Percentiles rank a stretch among this genome's conserved stretches.
Conservation (phyloP, 1,284 basidiomycete genomes). For the Trametes polyzona region DNA sequence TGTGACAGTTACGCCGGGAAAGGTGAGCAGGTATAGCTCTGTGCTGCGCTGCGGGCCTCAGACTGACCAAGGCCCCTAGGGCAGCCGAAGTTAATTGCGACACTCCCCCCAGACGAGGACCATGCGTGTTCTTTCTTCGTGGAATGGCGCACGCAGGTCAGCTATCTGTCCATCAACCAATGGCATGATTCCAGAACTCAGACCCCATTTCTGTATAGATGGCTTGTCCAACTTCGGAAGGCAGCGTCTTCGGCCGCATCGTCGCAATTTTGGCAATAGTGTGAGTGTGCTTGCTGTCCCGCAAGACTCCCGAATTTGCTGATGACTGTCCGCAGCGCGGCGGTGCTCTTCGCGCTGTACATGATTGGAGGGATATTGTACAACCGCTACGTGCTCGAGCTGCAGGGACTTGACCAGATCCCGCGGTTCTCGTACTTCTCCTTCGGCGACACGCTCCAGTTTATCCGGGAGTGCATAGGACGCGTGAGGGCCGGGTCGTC, state of each 20-base stretch:
- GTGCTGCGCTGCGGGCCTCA: neutral
- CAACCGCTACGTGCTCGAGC: constrained; percentile 67
- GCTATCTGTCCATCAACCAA: constrained; percentile 8
- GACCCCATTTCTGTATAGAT: constrained; percentile 42
- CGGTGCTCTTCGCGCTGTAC: constrained; percentile 59
- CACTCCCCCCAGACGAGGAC: constrained; percentile 66
- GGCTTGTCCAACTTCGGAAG: constrained; percentile 67
- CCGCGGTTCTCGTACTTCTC: constrained; percentile 61
- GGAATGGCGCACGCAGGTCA: constrained; percentile 75
- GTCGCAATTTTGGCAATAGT: constrained; percentile 55
- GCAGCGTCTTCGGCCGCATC: constrained; percentile 52
- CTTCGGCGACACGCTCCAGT: constrained; percentile 35
- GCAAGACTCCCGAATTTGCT: constrained; percentile 19
- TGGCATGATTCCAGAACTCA: constrained; percentile 2
- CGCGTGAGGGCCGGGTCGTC: constrained; percentile 30
- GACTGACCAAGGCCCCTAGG: constrained; percentile 34
- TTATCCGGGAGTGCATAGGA: constrained; percentile 31
- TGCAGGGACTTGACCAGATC: constrained; percentile 67
- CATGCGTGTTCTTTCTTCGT: constrained; percentile 68
- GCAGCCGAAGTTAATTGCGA: constrained; percentile 59
- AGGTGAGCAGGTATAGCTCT: constrained; percentile 42
- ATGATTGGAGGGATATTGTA: constrained; percentile 65
- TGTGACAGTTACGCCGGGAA: constrained; percentile 58
- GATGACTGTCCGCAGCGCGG: constrained; percentile 41
- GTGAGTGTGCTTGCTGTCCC: constrained; percentile 41